Evolutionary conservation across 2,329 filamentous ascomycete genomes (phyloP).

Genomic region (Setomelanomma holmii): DNA sequence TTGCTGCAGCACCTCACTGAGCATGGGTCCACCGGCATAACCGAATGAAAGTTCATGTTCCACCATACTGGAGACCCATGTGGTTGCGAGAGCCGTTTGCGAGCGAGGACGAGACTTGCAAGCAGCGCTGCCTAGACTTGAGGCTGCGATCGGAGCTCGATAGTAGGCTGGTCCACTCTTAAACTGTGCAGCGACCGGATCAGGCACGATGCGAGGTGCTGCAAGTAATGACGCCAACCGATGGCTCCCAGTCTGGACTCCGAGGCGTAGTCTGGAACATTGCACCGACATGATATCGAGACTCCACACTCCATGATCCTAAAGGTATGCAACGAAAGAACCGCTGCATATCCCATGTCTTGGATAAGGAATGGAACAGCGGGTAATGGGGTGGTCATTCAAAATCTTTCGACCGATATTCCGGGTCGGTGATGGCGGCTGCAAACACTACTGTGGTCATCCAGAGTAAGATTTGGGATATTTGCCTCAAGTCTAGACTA

Average conservation of each 20-base stretch:
- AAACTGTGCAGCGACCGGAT: neutral
- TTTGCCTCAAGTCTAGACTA: neutral
- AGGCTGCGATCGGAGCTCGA: neutral
- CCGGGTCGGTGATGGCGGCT: too few species aligned
- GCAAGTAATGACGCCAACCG: neutral
- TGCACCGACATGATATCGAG: neutral
- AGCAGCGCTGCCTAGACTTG: neutral
- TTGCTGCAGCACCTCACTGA: too few species aligned
- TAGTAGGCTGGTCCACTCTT: neutral
- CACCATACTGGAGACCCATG: too few species aligned
- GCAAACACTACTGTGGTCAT: neutral
- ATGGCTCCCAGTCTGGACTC: slow-evolving; percentile 1
- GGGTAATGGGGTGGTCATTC: neutral
- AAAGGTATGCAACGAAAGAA: neutral
- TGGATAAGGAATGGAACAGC: neutral
- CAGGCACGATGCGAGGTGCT: neutral
- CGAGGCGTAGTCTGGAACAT: neutral
- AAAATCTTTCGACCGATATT: too few species aligned
- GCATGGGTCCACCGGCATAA: too few species aligned
- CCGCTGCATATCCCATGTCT: neutral
- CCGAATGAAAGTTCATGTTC: too few species aligned
- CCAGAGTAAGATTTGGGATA: too few species aligned
- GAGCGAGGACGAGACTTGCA: neutral
- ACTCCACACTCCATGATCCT: slow-evolving; percentile 11
- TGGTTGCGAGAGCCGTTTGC: neutral